A percentile compares a stretch with the other conserved stretches of the same genome.
phyloP scores from a whole-genome alignment of 2,329 filamentous ascomycete genomes.

The Colletotrichum echinochloae region DNA sequence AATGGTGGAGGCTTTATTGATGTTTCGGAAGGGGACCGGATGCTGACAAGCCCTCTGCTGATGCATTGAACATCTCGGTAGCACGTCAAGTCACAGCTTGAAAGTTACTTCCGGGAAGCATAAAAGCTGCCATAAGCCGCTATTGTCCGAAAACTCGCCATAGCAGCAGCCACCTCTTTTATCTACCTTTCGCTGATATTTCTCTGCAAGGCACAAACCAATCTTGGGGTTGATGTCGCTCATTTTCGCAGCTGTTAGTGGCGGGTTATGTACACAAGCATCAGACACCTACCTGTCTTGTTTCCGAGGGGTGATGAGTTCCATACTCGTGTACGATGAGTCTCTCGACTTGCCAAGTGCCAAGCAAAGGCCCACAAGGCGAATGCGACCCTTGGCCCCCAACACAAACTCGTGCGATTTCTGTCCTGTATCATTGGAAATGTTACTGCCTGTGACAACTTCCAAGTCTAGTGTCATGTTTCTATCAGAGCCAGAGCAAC shows the following conservation, averaged over 20 bases:
- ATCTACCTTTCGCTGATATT: background rate
- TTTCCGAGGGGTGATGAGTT: conserved; percentile 51
- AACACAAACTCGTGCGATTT: conserved; percentile 52
- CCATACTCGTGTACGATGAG: conserved; percentile 54
- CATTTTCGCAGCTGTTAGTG: conserved; percentile 52
- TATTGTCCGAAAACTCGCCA: background rate
- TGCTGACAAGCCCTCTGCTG: background rate
- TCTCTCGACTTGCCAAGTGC: conserved; percentile 46
- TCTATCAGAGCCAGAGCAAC: accelerated
- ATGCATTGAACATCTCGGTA: conserved; percentile 10
- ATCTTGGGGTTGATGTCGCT: conserved; percentile 36
- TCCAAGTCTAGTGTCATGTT: accelerated
- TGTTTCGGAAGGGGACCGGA: background rate
- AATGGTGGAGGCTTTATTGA: background rate
- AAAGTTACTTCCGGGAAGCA: background rate
- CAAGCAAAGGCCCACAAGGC: conserved; percentile 44
- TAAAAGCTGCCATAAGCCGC: background rate
- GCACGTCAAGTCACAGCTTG: background rate
- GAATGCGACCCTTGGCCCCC: conserved; percentile 50
- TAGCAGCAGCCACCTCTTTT: background rate
- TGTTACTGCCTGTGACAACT: conserved; percentile 44
- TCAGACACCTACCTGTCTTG: conserved; percentile 53
- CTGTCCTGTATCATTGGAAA: conserved; percentile 49
- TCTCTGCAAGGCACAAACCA: background rate
- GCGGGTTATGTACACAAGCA: conserved; percentile 57